phyloP scores from a whole-genome alignment of 768 basidiomycete genomes.

The Phaeotremella fagi region DNA sequence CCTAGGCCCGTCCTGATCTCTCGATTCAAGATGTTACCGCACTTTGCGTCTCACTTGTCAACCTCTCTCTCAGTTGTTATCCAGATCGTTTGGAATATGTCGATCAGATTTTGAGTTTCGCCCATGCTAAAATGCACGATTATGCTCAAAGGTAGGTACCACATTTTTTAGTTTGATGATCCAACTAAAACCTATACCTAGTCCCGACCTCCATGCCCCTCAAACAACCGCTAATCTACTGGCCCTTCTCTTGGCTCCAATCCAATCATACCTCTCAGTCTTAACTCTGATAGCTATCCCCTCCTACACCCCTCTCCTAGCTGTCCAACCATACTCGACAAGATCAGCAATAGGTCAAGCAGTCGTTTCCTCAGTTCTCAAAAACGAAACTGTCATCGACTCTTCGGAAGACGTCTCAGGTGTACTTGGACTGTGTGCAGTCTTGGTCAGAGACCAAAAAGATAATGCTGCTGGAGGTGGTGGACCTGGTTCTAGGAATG shows the following conservation, averaged over 20 bases:
- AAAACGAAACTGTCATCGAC: slow-evolving; percentile 94
- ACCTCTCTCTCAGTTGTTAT: slow-evolving; percentile 92
- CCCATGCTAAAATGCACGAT: slow-evolving; percentile 77
- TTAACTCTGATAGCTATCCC: slow-evolving; percentile 96
- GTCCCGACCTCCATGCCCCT: slow-evolving; percentile 79
- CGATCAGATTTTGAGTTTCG: slow-evolving; percentile 88
- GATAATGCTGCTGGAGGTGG: slow-evolving; percentile 57
- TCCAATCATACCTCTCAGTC: slow-evolving; percentile 92
- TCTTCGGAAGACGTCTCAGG: slow-evolving; percentile 90
- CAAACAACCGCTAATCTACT: slow-evolving; percentile 88
- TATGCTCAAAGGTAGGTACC: slow-evolving; percentile 67
- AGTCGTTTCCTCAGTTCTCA: slow-evolving; percentile 85
- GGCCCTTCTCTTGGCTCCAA: slow-evolving; percentile 83
- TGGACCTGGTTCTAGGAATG: slow-evolving; percentile 47
- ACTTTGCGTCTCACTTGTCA: slow-evolving; percentile 87
- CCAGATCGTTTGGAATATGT: slow-evolving; percentile 96
- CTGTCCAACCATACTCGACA: slow-evolving; percentile 80
- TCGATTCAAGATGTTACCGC: slow-evolving; percentile 98
- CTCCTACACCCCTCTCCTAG: slow-evolving; percentile 75
- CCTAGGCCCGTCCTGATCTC: slow-evolving; percentile 88
- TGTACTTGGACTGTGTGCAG: slow-evolving; percentile 85
- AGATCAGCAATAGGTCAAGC: slow-evolving; percentile 90
- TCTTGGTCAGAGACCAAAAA: slow-evolving; percentile 72
- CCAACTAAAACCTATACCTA: too few species aligned
- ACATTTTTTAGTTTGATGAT: background rate